Evolutionary conservation across 78 protist species (phyloP), one percentile per base, ranked within the genome.

Genomic region (Mantamonas sphyraenae): DNA sequence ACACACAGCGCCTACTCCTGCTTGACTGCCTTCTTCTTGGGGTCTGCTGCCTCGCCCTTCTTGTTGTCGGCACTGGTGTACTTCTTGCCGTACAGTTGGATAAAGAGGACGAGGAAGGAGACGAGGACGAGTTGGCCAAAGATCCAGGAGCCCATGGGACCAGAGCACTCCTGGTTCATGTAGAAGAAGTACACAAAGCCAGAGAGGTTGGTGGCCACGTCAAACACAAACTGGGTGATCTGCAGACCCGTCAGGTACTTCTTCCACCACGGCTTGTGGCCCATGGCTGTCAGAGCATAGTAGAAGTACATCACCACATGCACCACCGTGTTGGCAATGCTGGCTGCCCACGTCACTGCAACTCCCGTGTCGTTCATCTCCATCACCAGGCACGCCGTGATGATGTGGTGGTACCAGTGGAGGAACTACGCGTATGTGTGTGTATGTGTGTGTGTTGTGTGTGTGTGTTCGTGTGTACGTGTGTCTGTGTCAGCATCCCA

Each of bases 281-380:
- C 90, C 9, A 50, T 14, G 28, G 81, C 74, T 12, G 82, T 43
- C 22, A 63, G 56, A 42, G 67, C 72, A 50, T 86, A 86, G 77
- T 81, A 80, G 42, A 61, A 77, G 73, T 86, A 86, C 91, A 86
- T 86, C 56, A 76, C 40, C 31, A 77, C 69, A 55, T 86, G 91
- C 7, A 80, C 84, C 33, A 74, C 58, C 9, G 80, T 39, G 68
- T 86, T 86, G 12, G n/a, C n/a, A n/a, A 77, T 43, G 39, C 59
- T 39, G 2, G 70, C 79, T n/a, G n/a, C n/a, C n/a, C n/a, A n/a
- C n/a, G n/a, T n/a, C n/a, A n/a, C n/a, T n/a, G n/a, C n/a, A n/a
- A n/a, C n/a, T n/a, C n/a, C n/a, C n/a, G n/a, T n/a, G n/a, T n/a
- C n/a, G n/a, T n/a, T n/a, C n/a, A n/a, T n/a, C n/a, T n/a, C n/a